These are phyloP conservation scores for Lactarius pseudohatsudake DNA, from an alignment of 768 basidiomycete genomes.

Conservation along the genomic window DNA sequence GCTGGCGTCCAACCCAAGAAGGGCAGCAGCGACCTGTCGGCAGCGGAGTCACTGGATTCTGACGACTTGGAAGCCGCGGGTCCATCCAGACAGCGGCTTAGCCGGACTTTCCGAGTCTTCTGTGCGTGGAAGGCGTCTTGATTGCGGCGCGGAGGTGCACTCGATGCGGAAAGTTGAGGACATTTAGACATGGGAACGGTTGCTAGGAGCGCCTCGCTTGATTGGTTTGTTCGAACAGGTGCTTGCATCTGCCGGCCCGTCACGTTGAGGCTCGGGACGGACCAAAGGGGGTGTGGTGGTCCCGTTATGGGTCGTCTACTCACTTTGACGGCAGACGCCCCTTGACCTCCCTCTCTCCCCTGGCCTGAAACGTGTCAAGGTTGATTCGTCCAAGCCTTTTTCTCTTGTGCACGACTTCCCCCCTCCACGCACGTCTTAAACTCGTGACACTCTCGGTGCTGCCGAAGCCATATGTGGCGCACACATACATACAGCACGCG, in stretches of 20 bases:
- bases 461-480: slow-evolving; percentile 18
- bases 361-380: slow-evolving; percentile 14
- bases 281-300: slow-evolving; percentile 7
- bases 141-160: slow-evolving; percentile 6
- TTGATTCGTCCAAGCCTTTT: background rate
- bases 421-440: slow-evolving; percentile 4
- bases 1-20: slow-evolving; percentile 6
- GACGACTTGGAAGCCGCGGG: slow-evolving; percentile 22
- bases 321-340: slow-evolving; percentile 8
- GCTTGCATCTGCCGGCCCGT: slow-evolving; percentile 3
- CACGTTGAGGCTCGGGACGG: background rate
- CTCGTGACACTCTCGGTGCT: slow-evolving; percentile 8
- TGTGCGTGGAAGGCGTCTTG: slow-evolving; percentile 55
- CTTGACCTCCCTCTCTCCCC: slow-evolving; percentile 2
- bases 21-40: slow-evolving; percentile 9
- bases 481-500: slow-evolving; percentile 7
- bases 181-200: slow-evolving; percentile 18
- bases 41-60: background rate
- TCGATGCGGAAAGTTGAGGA: slow-evolving; percentile 1
- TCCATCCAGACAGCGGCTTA: slow-evolving; percentile 39
- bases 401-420: background rate
- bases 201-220: slow-evolving; percentile 15
- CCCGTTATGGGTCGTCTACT: slow-evolving; percentile 11
- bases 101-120: slow-evolving; percentile 54
- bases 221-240: background rate